Conservation (phyloP, 495 filamentous ascomycete genomes). For the Aspergillus saccharolyticus region DNA sequence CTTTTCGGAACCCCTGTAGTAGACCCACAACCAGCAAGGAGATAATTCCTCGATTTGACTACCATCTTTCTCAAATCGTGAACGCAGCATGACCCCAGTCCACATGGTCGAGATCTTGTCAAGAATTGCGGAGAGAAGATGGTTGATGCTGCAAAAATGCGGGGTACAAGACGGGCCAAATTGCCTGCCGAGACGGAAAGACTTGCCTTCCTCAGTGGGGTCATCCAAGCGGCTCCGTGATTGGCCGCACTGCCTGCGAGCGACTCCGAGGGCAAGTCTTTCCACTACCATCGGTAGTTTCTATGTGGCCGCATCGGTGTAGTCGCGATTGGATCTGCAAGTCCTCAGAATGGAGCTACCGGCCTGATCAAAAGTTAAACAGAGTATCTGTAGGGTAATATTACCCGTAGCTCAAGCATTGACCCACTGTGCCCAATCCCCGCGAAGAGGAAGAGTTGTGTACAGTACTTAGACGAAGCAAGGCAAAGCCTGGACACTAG, state of each 20-base stretch:
- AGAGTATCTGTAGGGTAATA: not conserved
- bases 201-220: not conserved
- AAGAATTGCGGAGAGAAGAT: not conserved
- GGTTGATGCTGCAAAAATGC: not conserved
- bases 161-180: not conserved
- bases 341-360: not conserved
- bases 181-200: not conserved
- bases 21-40: not conserved
- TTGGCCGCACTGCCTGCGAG: not conserved
- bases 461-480: too few relatives aligned
- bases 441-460: too few relatives aligned
- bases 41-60: not conserved
- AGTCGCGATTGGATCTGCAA: not conserved
- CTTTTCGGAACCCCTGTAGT: not conserved
- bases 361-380: not conserved
- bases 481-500: too few relatives aligned
- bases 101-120: not conserved
- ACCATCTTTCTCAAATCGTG: not conserved
- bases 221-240: not conserved
- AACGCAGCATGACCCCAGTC: not conserved
- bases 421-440: too few relatives aligned
- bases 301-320: not conserved
- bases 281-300: not conserved
- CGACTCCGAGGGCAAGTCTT: not conserved
- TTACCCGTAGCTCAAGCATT: not conserved